Evolutionary conservation across 805 yeast species (phyloP), one percentile per base, ranked within the genome.

Genomic region (Saccharomyces kudriavzevii): DNA sequence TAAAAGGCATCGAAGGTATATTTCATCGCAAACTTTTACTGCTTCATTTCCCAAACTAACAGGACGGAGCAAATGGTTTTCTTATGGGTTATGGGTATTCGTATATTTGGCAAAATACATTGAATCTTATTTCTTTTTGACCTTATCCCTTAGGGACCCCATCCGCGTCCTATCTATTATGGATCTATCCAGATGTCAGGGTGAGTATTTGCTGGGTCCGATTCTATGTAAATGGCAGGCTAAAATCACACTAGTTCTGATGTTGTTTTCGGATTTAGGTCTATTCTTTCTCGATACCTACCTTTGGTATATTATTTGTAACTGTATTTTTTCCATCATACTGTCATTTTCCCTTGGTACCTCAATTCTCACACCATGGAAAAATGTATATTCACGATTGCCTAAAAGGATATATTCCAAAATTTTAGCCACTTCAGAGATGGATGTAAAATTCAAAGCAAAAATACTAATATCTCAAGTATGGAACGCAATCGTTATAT

Each of bases 281-380:
- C 70, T 88, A 45, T 88, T 87, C 67, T 85, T 86, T 59, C 76
- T 88, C 52, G 96, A 88, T 60, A 87, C 96, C 0, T 88, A 88
- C 60, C 71, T 88, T 17, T 88, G 96, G 96, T 88, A 87, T 61
- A 87, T 88, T 54, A 76, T 88, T 43, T 85, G 92, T 81, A 87
- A 84, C 62, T 84, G 94, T 0, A 63, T 80, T 0, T 84, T 86
- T 53, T 87, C 95, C 0, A 84, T 87, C 4, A 76, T 83, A 52
- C 73, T 87, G 5, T 85, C 94, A 0, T 77, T 84, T 58, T 81
- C 84, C 45, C 75, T 84, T 56, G 96, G 96, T 0, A 83, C 87
- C 4, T 87, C 95, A 0, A 82, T 88, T 10, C 84, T 92, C 85
- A 86, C 94, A 1, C 96, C 96, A 0, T 88, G 96, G 96, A 80